These are phyloP conservation scores for Calonectria fujianensis DNA, from an alignment of 2,329 filamentous ascomycete genomes.

Conservation along the genomic window DNA sequence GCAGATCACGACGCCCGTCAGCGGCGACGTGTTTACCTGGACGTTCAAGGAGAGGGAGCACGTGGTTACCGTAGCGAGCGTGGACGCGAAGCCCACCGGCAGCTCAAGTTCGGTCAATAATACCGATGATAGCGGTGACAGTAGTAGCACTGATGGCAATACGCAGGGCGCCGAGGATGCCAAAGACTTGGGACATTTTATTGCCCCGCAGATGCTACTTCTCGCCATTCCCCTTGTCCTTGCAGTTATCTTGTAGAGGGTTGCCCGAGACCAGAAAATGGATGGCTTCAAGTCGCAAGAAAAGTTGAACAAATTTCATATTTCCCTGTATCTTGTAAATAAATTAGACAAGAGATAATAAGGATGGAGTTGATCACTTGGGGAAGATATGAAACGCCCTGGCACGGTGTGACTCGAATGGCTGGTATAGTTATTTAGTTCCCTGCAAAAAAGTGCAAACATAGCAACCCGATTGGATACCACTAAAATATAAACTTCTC, in stretches of 20 bases:
- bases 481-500: too few species aligned
- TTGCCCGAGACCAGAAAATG: background rate
- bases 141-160: background rate
- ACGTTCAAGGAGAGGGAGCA: conserved; percentile 3
- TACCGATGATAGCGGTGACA: background rate
- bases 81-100: background rate
- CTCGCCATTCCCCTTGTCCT: background rate
- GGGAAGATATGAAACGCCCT: too few species aligned
- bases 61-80: conserved; percentile 2
- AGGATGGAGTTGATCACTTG: too few species aligned
- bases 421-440: too few species aligned
- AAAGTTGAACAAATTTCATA: too few species aligned
- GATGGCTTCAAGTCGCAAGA: background rate
- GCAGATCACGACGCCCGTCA: conserved; percentile 3
- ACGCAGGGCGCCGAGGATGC: background rate
- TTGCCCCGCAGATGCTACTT: background rate
- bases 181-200: background rate
- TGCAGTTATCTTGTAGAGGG: background rate
- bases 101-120: background rate
- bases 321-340: too few species aligned
- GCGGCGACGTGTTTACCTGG: conserved; percentile 14
- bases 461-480: too few species aligned
- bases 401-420: too few species aligned
- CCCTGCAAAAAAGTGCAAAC: too few species aligned
- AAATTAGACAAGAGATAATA: too few species aligned